Evolutionary conservation across 164 flowering plant genomes (phyloP), one percentile per base, ranked within the genome.

Genomic region (Sextonia rubra): DNA sequence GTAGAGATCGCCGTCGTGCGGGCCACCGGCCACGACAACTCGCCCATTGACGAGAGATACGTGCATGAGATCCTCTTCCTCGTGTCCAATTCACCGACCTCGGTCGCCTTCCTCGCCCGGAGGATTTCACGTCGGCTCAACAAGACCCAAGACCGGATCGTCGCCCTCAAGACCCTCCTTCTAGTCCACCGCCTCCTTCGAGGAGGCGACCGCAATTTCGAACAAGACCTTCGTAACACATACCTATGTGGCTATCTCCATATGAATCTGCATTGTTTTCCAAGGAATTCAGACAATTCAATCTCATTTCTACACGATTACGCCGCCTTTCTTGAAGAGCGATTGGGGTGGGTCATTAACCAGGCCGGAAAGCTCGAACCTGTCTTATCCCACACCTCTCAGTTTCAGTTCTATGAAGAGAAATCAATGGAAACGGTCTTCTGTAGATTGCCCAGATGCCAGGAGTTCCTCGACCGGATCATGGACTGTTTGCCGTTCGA

Each of bases 1-100:
- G 79, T 90, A 49, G 90, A 88, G 71, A 84, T 88, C 4, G 90
- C 92, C 20, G 81, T 90, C 22, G 81, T 90, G 12, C 89, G 88
- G 2, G 95, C 95, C 7, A 88, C 95, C 0, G 80, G 84, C 74
- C 95, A 87, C 71, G 86, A 87, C 26, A 70, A 84, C 32, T 66
- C 81, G 26, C 89, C 95, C 18, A 80, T 89, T 2, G 85, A 83
- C 11, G 92, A 90, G 81, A 83, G 83, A 69, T 79, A 85, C 71
- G 78, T 87, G 70, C 85, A 90, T 47, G 86, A 86, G 75, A 90
- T 90, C 67, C 88, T 90, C 71, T 87, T 84, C 69, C 79, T 90
- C 3, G 89, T 88, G 37, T 87, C 92, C 6, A 87, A 83, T 69
- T 83, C 90, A 47, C 83, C 86, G 0, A 84, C 77, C 8, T 86